Base-by-base conservation (phyloP, 2,329 filamentous ascomycete genomes). In the Ophiognomonia clavigignenti-juglandacearum region DNA sequence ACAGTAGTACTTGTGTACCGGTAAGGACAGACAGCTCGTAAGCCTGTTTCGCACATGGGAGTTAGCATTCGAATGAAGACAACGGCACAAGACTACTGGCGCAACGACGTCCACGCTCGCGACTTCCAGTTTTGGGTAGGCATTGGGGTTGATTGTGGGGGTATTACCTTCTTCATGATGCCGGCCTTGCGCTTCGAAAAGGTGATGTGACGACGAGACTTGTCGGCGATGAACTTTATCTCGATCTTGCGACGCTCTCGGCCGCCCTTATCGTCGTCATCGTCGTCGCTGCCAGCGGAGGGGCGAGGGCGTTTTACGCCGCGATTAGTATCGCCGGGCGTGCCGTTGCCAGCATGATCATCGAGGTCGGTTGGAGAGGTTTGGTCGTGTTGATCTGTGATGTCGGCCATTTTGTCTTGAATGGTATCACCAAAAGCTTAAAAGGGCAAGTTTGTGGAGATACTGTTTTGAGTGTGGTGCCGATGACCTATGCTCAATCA, bases 171-270 rank as follows among this genome's bases (percentile, higher is more conserved):
- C 80, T 98, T 97, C 93, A 98, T 97, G 71, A 98, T 97, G 61
- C 93, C 93, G 47, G 93, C 93, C 78, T 98, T 98, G 69, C 93
- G 89, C 83, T 98, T 98, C 59, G 92, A 97, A 70, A 98, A 97
- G 62, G 93, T 97, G 67, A 97, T 98, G 76, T 98, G 93, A 54
- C 93, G 87, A 73, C 93, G 90, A 73, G 92, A 97, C 78, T 98
- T 98, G 74, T 98, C 93, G 71, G 91, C 92, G 70, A 98, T 98
- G 75, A 98, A 98, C 80, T 98, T 98, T 75, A 98, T 98, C 73
- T 98, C 93, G 63, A 98, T 98, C 86, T 98, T 98, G 74, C 93
- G 85, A 66, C 93, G 86, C 80, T 97, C 93, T 70, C 93, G 91
- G 64, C 90, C 90, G 54, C 89, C 89, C 82, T 97, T 97, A 70